Conservation (phyloP, 805 yeast genomes). For the Saturnispora galanensis region DNA sequence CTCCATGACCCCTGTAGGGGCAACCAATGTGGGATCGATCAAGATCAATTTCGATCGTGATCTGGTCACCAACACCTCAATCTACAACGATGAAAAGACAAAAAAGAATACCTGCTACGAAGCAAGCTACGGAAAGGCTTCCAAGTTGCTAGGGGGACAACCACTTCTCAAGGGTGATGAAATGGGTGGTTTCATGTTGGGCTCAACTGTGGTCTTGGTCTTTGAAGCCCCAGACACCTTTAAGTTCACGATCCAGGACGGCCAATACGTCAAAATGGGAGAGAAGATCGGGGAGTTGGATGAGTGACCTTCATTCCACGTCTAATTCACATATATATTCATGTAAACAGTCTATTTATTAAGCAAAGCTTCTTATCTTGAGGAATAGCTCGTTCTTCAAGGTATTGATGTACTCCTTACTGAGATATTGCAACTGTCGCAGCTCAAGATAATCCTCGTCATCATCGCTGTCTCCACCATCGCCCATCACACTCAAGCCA, state of each 20-base stretch:
- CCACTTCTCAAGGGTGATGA: slow-evolving; percentile 89
- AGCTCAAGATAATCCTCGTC: neutral
- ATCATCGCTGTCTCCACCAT: neutral
- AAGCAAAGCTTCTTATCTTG: neutral
- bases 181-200: slow-evolving; percentile 94
- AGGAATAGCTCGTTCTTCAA: slow-evolving; percentile 38
- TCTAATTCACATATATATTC: neutral
- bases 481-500: slow-evolving; percentile 8
- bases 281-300: slow-evolving; percentile 49
- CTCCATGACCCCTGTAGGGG: slow-evolving; percentile 99
- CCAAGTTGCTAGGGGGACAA: slow-evolving; percentile 67
- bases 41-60: slow-evolving; percentile 86
- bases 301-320: neutral
- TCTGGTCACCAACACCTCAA: slow-evolving; percentile 70
- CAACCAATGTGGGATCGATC: slow-evolving; percentile 96
- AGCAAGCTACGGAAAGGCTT: slow-evolving; percentile 81
- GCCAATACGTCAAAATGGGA: slow-evolving; percentile 81
- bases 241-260: slow-evolving; percentile 55
- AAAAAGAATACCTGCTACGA: slow-evolving; percentile 82
- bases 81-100: slow-evolving; percentile 42
- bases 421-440: slow-evolving; percentile 35
- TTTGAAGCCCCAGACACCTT: slow-evolving; percentile 90
- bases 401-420: slow-evolving; percentile 41
- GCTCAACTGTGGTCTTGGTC: slow-evolving; percentile 92
- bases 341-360: neutral